Percentiles rank a stretch among this genome's conserved stretches.
phyloP scores from a whole-genome alignment of 768 basidiomycete species.

The Suillus fuscotomentosus region DNA sequence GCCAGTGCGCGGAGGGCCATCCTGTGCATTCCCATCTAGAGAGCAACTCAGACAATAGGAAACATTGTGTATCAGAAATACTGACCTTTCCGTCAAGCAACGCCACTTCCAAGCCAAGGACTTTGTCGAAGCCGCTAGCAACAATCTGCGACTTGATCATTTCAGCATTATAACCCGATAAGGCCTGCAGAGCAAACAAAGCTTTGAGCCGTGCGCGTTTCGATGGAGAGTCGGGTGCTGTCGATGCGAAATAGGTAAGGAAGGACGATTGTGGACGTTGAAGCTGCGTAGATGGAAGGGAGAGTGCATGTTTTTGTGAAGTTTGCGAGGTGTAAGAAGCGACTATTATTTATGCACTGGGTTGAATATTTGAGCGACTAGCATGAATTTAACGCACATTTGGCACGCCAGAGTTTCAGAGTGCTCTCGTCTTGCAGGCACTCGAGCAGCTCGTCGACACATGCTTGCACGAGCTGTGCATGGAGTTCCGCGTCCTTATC shows the following conservation, averaged over 20 bases:
- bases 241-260: slow-evolving; percentile 76
- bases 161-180: slow-evolving; percentile 13
- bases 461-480: slow-evolving; percentile 57
- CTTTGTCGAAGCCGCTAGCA: slow-evolving; percentile 36
- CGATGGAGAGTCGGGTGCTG: slow-evolving; percentile 74
- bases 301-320: not conserved
- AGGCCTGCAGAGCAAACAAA: slow-evolving; percentile 68
- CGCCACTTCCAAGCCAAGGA: slow-evolving; percentile 71
- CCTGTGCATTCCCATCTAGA: slow-evolving; percentile 1
- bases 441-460: slow-evolving; percentile 49
- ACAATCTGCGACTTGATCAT: slow-evolving; percentile 21
- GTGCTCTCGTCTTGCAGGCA: slow-evolving; percentile 50
- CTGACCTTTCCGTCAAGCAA: slow-evolving; percentile 77
- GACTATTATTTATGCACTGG: slow-evolving; percentile 30
- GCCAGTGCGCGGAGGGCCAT: slow-evolving; percentile 1
- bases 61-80: not conserved
- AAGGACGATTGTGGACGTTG: slow-evolving; percentile 20
- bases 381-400: slow-evolving; percentile 40
- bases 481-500: slow-evolving; percentile 62
- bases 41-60: not conserved
- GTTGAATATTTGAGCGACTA: slow-evolving; percentile 1
- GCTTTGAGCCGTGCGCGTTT: slow-evolving; percentile 75
- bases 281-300: not conserved
- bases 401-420: slow-evolving; percentile 68
- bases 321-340: slow-evolving; percentile 49